Conservation (phyloP, 805 yeast species). For the Kodamaea laetipori region DNA sequence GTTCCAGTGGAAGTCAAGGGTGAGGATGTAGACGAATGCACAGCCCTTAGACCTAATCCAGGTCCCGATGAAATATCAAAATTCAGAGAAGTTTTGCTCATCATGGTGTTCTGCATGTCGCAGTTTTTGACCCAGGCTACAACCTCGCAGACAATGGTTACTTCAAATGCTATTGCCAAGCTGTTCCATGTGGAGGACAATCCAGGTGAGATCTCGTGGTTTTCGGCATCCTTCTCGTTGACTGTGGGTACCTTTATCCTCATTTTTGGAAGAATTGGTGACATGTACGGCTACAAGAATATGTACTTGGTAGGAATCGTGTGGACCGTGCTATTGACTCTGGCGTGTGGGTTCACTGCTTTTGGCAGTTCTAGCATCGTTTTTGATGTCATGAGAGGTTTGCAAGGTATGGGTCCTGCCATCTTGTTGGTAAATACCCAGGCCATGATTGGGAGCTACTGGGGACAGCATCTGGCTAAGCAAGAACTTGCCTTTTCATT, state of each 20-base stretch:
- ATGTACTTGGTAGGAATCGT: conserved; percentile 29
- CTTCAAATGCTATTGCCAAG: conserved; percentile 21
- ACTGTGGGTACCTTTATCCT: conserved; percentile 41
- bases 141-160: conserved; percentile 30
- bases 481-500: conserved; percentile 28
- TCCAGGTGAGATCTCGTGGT: conserved; percentile 39
- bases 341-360: conserved; percentile 30
- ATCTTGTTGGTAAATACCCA: conserved; percentile 37
- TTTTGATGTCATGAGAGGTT: conserved; percentile 32
- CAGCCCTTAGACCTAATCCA: conserved; percentile 1
- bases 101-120: conserved; percentile 27
- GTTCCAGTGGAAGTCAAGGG: neutral
- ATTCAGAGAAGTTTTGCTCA: conserved; percentile 25
- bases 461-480: conserved; percentile 24
- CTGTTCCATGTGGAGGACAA: conserved; percentile 26
- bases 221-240: conserved; percentile 35
- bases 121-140: conserved; percentile 35
- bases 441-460: conserved; percentile 35
- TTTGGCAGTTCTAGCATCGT: conserved; percentile 26
- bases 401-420: conserved; percentile 40
- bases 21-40: neutral
- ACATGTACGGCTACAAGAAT: conserved; percentile 36
- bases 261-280: conserved; percentile 37
- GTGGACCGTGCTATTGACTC: conserved; percentile 26
- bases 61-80: conserved; percentile 25